Evolutionary conservation across 1,139 yeast species (phyloP).

Genomic region (Sugiyamaella xylanicola): DNA sequence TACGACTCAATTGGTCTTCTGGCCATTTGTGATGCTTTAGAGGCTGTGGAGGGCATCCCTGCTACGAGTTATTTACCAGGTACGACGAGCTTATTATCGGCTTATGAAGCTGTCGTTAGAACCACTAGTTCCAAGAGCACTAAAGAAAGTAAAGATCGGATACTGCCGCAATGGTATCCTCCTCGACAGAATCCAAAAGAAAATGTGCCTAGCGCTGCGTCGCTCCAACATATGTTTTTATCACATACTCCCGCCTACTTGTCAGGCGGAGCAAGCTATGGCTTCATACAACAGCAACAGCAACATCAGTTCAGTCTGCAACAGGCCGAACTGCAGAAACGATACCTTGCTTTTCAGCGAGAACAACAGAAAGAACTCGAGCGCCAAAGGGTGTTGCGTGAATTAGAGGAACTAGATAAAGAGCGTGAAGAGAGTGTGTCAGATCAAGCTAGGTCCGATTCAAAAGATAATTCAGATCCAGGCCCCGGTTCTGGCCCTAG

Average conservation of each 20-base stretch:
- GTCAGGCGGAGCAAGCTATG: conserved; percentile 19
- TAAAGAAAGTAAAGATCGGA: conserved; percentile 8
- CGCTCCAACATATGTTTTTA: conserved; percentile 31
- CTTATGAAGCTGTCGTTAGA: background rate
- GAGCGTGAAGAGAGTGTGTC: background rate
- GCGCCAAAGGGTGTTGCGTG: conserved; percentile 2
- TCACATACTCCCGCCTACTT: conserved; percentile 29
- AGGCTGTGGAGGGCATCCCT: conserved; percentile 43
- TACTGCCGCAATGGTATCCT: conserved; percentile 11
- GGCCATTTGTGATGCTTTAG: conserved; percentile 47
- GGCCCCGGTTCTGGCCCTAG: background rate
- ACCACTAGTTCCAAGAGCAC: background rate
- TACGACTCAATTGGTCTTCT: conserved; percentile 46
- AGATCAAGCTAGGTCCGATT: background rate
- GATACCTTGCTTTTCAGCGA: conserved; percentile 7
- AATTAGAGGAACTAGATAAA: conserved; percentile 5
- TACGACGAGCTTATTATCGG: conserved; percentile 11
- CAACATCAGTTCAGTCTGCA: conserved; percentile 20
- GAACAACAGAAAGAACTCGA: conserved; percentile 8
- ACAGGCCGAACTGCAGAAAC: conserved; percentile 13
- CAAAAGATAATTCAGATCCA: background rate
- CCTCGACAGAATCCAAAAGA: conserved; percentile 4
- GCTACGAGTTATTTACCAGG: conserved; percentile 24
- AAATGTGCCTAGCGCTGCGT: conserved; percentile 13
- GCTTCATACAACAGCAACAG: conserved; percentile 21